phyloP scores from a whole-genome alignment of 768 basidiomycete genomes.

The Boletus speciosus region DNA sequence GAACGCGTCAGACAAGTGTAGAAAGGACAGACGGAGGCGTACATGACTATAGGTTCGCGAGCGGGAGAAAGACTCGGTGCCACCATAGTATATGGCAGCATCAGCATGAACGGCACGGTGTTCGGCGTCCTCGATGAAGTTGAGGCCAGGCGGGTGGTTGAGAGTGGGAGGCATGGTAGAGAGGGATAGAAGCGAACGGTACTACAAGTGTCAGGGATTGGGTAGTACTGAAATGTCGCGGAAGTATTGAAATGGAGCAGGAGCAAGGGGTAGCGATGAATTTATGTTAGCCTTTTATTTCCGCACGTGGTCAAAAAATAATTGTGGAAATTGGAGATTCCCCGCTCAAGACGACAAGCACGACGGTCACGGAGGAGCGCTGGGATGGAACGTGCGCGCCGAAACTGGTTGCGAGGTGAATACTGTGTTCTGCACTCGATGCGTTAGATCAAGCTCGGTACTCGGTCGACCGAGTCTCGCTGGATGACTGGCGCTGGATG shows the following conservation, averaged over 20 bases:
- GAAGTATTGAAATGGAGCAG: conserved; percentile 4
- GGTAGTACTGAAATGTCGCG: background rate
- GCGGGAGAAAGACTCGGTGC: conserved; percentile 72
- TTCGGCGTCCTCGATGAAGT: conserved; percentile 62
- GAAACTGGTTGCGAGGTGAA: background rate
- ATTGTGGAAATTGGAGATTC: conserved; percentile 18
- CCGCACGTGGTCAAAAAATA: conserved; percentile 8
- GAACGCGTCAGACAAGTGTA: conserved; percentile 16
- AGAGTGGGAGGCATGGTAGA: conserved; percentile 59
- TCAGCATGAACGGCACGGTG: conserved; percentile 55
- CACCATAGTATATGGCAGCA: conserved; percentile 79
- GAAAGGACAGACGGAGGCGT: conserved; percentile 25
- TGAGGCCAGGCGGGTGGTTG: conserved; percentile 59
- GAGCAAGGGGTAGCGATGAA: conserved; percentile 11
- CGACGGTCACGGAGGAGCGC: background rate
- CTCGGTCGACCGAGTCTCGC: background rate
- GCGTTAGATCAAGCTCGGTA: background rate
- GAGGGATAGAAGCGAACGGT: background rate
- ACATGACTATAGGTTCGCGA: conserved; percentile 88
- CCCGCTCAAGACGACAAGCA: background rate
- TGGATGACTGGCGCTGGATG: background rate
- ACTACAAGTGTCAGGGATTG: background rate
- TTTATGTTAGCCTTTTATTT: conserved; percentile 18
- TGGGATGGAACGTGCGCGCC: background rate
- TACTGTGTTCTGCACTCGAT: background rate